Conservation (phyloP, 345 rosid genomes). For the Angophora floribunda region DNA sequence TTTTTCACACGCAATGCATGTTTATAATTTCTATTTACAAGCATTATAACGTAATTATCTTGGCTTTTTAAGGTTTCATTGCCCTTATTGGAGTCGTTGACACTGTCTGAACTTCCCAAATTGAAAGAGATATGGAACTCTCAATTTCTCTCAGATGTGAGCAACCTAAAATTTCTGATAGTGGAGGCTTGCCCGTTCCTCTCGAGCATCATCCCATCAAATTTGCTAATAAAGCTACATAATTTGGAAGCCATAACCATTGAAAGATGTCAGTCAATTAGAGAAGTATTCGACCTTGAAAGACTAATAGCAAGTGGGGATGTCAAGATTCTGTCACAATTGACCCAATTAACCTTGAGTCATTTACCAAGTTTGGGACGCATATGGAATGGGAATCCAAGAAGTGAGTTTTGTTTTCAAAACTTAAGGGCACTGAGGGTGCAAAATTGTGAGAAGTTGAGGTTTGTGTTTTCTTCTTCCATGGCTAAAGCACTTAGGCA, state of each 20-base stretch:
- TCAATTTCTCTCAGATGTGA: not conserved
- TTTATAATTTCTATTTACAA: too few relatives aligned
- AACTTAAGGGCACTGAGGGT: not conserved
- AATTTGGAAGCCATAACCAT: not conserved
- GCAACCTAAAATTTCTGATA: not conserved
- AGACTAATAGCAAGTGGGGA: not conserved
- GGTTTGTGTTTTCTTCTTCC: not conserved
- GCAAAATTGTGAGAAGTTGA: not conserved
- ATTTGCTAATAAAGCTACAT: not conserved
- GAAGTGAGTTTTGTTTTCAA: rapidly evolving
- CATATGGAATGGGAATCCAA: not conserved
- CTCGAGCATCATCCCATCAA: not conserved
- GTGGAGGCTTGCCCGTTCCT: not conserved
- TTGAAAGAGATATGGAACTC: not conserved
- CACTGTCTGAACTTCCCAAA: not conserved
- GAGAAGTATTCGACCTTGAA: not conserved
- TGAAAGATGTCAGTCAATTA: rapidly evolving
- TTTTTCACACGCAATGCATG: too few relatives aligned
- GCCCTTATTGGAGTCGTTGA: slow-evolving; percentile 1
- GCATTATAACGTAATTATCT: too few relatives aligned
- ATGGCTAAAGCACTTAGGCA: not conserved
- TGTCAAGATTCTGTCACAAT: rapidly evolving
- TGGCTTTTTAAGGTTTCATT: not conserved
- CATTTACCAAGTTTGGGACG: not conserved
- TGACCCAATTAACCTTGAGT: not conserved